Percentiles rank a stretch among this genome's conserved stretches.
Evolutionary conservation across 495 filamentous ascomycete genomes (phyloP).

Genomic region (Bacidia rubella): DNA sequence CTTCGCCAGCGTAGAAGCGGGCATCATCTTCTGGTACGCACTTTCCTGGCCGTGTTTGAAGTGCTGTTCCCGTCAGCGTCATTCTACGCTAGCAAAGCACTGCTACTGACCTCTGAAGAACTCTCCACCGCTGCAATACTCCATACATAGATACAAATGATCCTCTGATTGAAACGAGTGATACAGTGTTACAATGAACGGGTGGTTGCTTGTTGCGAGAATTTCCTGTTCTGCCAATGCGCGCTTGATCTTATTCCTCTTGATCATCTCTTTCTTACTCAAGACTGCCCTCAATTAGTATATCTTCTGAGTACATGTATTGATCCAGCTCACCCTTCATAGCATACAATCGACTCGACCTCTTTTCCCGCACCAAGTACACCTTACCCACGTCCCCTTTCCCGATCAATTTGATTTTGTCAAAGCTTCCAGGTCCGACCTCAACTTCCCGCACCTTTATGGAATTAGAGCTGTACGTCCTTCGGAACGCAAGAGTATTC

Average conservation of each 20-base stretch:
- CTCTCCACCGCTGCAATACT: conserved; percentile 97
- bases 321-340: conserved; percentile 70
- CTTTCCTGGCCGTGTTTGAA: conserved; percentile 94
- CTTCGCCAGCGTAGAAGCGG: conserved; percentile 92
- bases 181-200: conserved; percentile 95
- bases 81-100: neutral
- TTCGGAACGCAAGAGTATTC: conserved; percentile 59
- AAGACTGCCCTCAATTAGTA: conserved; percentile 51
- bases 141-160: conserved; percentile 97
- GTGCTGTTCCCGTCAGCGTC: conserved; percentile 33
- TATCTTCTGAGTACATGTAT: conserved; percentile 6
- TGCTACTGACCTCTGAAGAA: conserved; percentile 63
- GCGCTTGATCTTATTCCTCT: conserved; percentile 98
- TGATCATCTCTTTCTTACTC: conserved; percentile 99
- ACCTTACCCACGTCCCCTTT: conserved; percentile 99
- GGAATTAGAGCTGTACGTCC: conserved; percentile 97
- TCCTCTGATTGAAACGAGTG: conserved; percentile 99
- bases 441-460: conserved; percentile 82
- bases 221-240: conserved; percentile 97
- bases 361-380: conserved; percentile 94
- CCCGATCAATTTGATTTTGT: conserved; percentile 98
- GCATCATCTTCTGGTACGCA: conserved; percentile 95
- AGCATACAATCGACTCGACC: conserved; percentile 84
- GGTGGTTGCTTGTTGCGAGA: conserved; percentile 93
- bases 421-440: conserved; percentile 88